phyloP scores from a whole-genome alignment of 129 eudicot species.

The Heracleum sosnowskyi region DNA sequence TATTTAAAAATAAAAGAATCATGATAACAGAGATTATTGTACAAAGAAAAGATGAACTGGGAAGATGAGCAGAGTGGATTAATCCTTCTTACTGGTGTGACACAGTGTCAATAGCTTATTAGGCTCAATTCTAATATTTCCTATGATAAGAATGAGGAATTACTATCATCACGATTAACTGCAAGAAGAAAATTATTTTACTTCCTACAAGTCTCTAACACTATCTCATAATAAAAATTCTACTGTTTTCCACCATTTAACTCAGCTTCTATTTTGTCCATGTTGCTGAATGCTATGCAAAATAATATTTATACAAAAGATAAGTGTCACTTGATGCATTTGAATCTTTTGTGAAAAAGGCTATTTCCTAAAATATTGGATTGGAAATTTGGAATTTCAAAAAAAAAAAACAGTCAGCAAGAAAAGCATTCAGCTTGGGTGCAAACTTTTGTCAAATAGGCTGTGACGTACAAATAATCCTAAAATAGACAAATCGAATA shows the following conservation, averaged over 20 bases:
- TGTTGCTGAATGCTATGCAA: too few species aligned
- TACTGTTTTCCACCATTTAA: neutral
- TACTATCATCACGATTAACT: neutral
- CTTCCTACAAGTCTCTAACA: neutral
- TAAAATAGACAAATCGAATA: neutral
- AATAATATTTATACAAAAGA: too few species aligned
- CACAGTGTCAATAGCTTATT: neutral
- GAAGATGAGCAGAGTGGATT: neutral
- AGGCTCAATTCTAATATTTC: neutral
- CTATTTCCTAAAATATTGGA: neutral
- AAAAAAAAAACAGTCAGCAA: too few species aligned
- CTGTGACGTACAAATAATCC: neutral
- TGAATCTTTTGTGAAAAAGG: neutral
- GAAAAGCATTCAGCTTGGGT: neutral
- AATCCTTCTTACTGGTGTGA: neutral
- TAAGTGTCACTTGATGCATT: neutral
- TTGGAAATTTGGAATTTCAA: too few species aligned
- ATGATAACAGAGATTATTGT: neutral
- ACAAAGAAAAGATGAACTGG: neutral
- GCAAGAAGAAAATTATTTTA: neutral
- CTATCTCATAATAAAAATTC: neutral
- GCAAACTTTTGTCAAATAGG: neutral
- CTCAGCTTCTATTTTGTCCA: neutral
- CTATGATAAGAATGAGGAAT: too few species aligned
- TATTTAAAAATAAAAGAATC: neutral